Percentiles rank a stretch among this genome's conserved stretches.
Evolutionary conservation across 306 rosid genomes (phyloP).

Genomic region (Quercus engelmannii): DNA sequence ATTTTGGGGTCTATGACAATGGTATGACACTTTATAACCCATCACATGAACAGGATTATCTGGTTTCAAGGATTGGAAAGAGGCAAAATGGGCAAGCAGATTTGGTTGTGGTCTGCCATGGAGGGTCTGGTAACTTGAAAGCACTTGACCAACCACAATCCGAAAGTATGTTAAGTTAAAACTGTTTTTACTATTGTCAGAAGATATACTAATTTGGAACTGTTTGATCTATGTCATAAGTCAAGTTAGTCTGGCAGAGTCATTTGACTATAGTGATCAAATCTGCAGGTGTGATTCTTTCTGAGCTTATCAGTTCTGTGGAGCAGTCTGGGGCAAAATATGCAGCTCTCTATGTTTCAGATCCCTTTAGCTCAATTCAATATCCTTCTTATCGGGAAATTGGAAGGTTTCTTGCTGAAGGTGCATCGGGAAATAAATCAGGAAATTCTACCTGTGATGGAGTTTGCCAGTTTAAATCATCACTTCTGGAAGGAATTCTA

Average conservation of each 20-base stretch:
- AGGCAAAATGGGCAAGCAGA: slow-evolving; percentile 56
- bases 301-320: slow-evolving; percentile 57
- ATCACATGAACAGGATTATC: slow-evolving; percentile 57
- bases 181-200: background rate
- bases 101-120: slow-evolving; percentile 73
- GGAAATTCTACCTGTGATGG: slow-evolving; percentile 56
- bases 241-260: background rate
- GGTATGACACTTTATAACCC: slow-evolving; percentile 27
- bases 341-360: slow-evolving; percentile 83
- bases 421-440: slow-evolving; percentile 44
- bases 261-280: slow-evolving; percentile 1
- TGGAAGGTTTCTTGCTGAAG: slow-evolving; percentile 78
- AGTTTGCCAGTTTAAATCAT: slow-evolving; percentile 82
- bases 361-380: slow-evolving; percentile 51
- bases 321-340: slow-evolving; percentile 81
- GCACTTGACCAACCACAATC: slow-evolving; percentile 40
- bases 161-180: slow-evolving; percentile 57
- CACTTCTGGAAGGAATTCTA: slow-evolving; percentile 88
- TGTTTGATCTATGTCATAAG: background rate
- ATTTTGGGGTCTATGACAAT: slow-evolving; percentile 23
- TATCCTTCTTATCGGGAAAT: slow-evolving; percentile 67
- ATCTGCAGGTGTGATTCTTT: slow-evolving; percentile 60
- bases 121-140: slow-evolving; percentile 35
- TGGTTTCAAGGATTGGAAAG: slow-evolving; percentile 55
- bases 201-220: background rate